Evolutionary conservation across 176 grass and related monocot genomes (phyloP), one percentile per base, ranked within the genome.

Genomic region (Rhipidocladum racemiflorum): DNA sequence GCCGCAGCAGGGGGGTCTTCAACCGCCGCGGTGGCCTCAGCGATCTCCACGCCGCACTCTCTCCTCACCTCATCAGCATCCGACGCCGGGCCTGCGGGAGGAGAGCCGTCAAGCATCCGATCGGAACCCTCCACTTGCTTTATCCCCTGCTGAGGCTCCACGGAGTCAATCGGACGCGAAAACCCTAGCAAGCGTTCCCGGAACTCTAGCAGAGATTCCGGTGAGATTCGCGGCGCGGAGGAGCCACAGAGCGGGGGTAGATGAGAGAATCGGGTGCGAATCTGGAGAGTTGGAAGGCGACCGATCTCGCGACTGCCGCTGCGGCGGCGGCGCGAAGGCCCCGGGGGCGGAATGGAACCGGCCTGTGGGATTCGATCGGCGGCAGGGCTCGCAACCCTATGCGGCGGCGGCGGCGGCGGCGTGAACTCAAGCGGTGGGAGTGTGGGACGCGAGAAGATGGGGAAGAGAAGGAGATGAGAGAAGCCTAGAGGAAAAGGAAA

Each of bases 171-270:
- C 75, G 18, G 43, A 28, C 21, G 38, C 66, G 81, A 80, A 84
- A 88, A 84, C 87, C 81, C 87, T 80, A 88, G 87, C 50, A 32
- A 42, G 27, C 18, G 46, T 7, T 2, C 3, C 18, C 45, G 32
- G 12, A 1, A 9, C 8, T 3, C 8, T 3, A 7, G 17, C 0
- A 4, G 20, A 62, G 70, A 36, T 81, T 70, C 27, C 27, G 71
- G 1, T 7, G 45, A 55, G 32, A 34, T 2, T 48, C 21, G 63
- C 21, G 21, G 55, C 7, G 71, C 0, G 21, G 68, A 9, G 27
- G 18, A 30, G 0, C 20, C 59, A 61, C 60, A 7, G 27, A 3
- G 13, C 5, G 4, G 56, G 55, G 23, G 23, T 12, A 12, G 56
- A 59, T 12, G 56, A 25, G 56, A 13, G 25, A 59, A 3, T 70